phyloP scores from a whole-genome alignment of 345 rosid species.

The Hibiscus trionum region DNA sequence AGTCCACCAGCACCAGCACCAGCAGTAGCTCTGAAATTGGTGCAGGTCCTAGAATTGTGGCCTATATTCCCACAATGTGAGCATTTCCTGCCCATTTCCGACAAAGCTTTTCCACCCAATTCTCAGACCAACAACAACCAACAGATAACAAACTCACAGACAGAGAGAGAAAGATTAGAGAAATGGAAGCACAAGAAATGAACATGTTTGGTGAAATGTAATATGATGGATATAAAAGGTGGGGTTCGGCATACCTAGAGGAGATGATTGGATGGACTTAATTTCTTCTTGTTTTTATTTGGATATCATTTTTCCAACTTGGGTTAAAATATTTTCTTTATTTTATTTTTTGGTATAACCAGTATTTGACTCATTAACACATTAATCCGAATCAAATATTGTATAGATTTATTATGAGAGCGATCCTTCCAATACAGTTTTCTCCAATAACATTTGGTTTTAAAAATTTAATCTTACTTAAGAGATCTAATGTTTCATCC shows the following conservation, averaged over 20 bases:
- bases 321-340: background rate
- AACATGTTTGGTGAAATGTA: slow-evolving; percentile 27
- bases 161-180: background rate
- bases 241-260: slow-evolving; percentile 35
- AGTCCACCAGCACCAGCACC: slow-evolving; percentile 16
- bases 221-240: slow-evolving; percentile 17
- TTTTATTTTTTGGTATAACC: no score
- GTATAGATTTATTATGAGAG: no score
- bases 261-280: slow-evolving; percentile 44
- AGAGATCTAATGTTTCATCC: no score
- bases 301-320: slow-evolving; percentile 26
- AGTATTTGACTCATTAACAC: no score
- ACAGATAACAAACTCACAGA: slow-evolving; percentile 8
- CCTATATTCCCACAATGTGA: slow-evolving; percentile 63
- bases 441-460: no score
- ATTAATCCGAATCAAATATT: no score
- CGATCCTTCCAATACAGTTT: no score
- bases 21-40: slow-evolving; percentile 11
- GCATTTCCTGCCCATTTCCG: slow-evolving; percentile 63
- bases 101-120: slow-evolving; percentile 12
- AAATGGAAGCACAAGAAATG: background rate
- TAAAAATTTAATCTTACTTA: no score
- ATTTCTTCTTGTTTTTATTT: slow-evolving; percentile 8
- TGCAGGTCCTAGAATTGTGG: slow-evolving; percentile 63
- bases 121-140: slow-evolving; percentile 7